Percentiles rank a stretch among this genome's conserved stretches.
These are phyloP conservation scores for Radiomyces spectabilis DNA, from an alignment of 192 early-diverging fungal species.

Conservation along the genomic window DNA sequence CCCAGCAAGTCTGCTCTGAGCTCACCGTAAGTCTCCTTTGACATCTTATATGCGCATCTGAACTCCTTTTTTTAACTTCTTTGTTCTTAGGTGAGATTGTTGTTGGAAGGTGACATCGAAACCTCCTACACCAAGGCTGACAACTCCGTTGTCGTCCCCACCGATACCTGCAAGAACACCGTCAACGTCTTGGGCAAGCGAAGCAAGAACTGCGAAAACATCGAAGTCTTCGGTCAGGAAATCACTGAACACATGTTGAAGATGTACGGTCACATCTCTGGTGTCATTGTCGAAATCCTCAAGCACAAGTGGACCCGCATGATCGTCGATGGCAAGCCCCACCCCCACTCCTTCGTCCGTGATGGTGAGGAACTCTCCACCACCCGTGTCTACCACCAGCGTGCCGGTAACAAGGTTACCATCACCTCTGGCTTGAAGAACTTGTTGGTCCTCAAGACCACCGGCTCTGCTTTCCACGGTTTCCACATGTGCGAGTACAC, in stretches of 20 bases:
- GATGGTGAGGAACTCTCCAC: slow-evolving; percentile 65
- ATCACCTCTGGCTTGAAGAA: slow-evolving; percentile 64
- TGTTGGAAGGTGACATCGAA: slow-evolving; percentile 48
- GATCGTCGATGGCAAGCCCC: slow-evolving; percentile 46
- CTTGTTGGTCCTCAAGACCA: slow-evolving; percentile 76
- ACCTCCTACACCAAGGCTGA: slow-evolving; percentile 70
- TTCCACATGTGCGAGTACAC: slow-evolving; percentile 70
- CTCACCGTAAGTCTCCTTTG: slow-evolving; percentile 42
- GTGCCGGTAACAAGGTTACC: slow-evolving; percentile 29
- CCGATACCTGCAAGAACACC: slow-evolving; percentile 76
- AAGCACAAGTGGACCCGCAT: slow-evolving; percentile 75
- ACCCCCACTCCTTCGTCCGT: slow-evolving; percentile 63
- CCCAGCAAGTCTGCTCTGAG: slow-evolving; percentile 62
- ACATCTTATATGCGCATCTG: background rate
- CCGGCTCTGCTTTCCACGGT: slow-evolving; percentile 69
- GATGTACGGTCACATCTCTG: slow-evolving; percentile 62
- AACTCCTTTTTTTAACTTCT: background rate
- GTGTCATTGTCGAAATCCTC: slow-evolving; percentile 55
- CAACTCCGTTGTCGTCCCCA: slow-evolving; percentile 69
- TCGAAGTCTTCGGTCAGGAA: slow-evolving; percentile 66
- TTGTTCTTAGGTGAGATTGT: slow-evolving; percentile 22
- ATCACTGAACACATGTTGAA: slow-evolving; percentile 63
- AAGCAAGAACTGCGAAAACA: slow-evolving; percentile 54
- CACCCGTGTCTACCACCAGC: slow-evolving; percentile 44
- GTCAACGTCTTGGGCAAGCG: slow-evolving; percentile 70